phyloP scores from a whole-genome alignment of 495 filamentous ascomycete species.

The Penicillium cataractarum region DNA sequence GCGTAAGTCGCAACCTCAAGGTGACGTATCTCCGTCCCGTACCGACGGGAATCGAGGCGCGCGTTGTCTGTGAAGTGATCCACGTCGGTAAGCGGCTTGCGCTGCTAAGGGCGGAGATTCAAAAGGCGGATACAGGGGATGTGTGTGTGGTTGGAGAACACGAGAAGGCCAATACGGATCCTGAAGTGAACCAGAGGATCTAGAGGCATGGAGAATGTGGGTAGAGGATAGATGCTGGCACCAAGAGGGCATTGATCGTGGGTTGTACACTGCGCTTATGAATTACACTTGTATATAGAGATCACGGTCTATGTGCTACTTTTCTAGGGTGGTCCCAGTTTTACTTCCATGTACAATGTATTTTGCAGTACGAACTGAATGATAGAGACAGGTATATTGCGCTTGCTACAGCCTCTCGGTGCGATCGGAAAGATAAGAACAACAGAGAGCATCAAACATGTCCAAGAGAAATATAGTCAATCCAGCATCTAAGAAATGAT shows the following conservation, averaged over 20 bases:
- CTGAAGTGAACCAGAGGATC: slow-evolving; percentile 36
- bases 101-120: slow-evolving; percentile 45
- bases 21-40: slow-evolving; percentile 70
- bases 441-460: slow-evolving; percentile 27
- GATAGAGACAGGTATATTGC: slow-evolving; percentile 23
- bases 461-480: slow-evolving; percentile 40
- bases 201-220: slow-evolving; percentile 8
- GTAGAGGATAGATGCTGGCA: not conserved
- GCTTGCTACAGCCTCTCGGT: slow-evolving; percentile 22
- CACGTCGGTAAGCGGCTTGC: slow-evolving; percentile 63
- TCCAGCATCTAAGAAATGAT: slow-evolving; percentile 33
- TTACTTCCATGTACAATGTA: slow-evolving; percentile 6
- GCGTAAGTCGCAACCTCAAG: slow-evolving; percentile 68
- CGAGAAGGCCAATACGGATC: slow-evolving; percentile 68
- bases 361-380: not conserved
- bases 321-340: not conserved
- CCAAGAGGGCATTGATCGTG: not conserved
- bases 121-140: slow-evolving; percentile 49
- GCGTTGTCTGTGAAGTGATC: slow-evolving; percentile 64
- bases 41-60: slow-evolving; percentile 50
- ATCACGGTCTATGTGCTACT: not conserved
- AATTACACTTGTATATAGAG: slow-evolving; percentile 3
- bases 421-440: slow-evolving; percentile 22
- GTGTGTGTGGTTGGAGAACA: slow-evolving; percentile 68
- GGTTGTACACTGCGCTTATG: not conserved